Evolutionary conservation across 768 basidiomycete genomes (phyloP).

Genomic region (Mycena filopes): DNA sequence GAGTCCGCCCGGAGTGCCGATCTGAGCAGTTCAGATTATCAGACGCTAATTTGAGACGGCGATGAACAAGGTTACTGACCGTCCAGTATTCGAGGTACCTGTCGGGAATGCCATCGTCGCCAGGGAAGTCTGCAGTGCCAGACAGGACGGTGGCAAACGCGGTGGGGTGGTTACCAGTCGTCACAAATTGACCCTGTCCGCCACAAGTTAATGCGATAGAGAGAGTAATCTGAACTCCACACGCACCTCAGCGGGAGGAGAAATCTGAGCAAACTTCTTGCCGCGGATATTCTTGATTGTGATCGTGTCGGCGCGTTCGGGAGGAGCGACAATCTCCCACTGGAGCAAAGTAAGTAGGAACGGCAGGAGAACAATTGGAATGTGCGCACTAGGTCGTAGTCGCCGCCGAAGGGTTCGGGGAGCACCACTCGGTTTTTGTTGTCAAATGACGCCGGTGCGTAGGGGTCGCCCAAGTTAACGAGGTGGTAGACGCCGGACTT

Average conservation of each 20-base stretch:
- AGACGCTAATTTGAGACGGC: background rate
- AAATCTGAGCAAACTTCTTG: conserved; percentile 22
- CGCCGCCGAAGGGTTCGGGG: conserved; percentile 18
- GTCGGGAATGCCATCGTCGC: conserved; percentile 24
- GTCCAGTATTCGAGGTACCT: conserved; percentile 29
- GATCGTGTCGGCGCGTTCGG: conserved; percentile 7
- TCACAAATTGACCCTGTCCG: conserved; percentile 24
- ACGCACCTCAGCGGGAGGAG: conserved; percentile 26
- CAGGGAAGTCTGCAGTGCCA: conserved; percentile 29
- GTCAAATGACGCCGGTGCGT: conserved; percentile 26
- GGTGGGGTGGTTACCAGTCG: conserved; percentile 16
- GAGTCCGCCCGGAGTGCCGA: conserved; percentile 19
- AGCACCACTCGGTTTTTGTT: conserved; percentile 23
- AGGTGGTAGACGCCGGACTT: conserved; percentile 23
- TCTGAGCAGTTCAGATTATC: conserved; percentile 3
- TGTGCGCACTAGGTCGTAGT: conserved; percentile 21
- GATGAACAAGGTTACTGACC: background rate
- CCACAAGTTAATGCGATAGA: background rate
- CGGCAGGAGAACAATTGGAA: background rate
- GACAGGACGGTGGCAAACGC: conserved; percentile 25
- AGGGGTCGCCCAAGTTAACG: conserved; percentile 27
- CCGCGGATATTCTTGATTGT: conserved; percentile 29
- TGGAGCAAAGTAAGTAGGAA: conserved; percentile 2
- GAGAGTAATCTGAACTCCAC: background rate
- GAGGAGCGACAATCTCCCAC: conserved; percentile 22